These are phyloP conservation scores for Begonia loranthoides DNA, from an alignment of 306 rosid genomes.

Conservation along the genomic window DNA sequence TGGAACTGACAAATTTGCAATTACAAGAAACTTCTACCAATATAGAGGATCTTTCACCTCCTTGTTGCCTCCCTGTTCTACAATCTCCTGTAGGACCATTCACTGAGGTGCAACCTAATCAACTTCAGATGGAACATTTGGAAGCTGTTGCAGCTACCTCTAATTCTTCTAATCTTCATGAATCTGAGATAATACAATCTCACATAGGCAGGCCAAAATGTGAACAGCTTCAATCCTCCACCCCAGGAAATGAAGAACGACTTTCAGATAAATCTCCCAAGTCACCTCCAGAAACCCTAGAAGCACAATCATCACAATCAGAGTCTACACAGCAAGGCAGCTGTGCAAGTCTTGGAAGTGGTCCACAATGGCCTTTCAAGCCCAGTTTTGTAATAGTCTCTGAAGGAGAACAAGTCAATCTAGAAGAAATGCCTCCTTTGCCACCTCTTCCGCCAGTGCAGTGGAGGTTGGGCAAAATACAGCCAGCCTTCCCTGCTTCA, in stretches of 20 bases:
- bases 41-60: slow-evolving; percentile 16
- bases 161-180: slow-evolving; percentile 27
- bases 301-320: slow-evolving; percentile 18
- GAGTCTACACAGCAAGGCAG: slow-evolving; percentile 12
- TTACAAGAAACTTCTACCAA: slow-evolving; percentile 18
- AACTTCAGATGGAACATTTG: slow-evolving; percentile 7
- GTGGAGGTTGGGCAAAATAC: slow-evolving; percentile 76
- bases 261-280: slow-evolving; percentile 17
- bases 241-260: slow-evolving; percentile 20
- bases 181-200: slow-evolving; percentile 16
- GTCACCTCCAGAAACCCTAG: slow-evolving; percentile 20
- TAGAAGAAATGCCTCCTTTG: slow-evolving; percentile 74
- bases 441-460: slow-evolving; percentile 98
- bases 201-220: neutral
- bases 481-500: slow-evolving; percentile 23
- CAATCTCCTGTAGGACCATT: slow-evolving; percentile 20
- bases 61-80: slow-evolving; percentile 19
- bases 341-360: slow-evolving; percentile 13
- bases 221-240: slow-evolving; percentile 16
- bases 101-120: slow-evolving; percentile 26
- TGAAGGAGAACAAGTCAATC: slow-evolving; percentile 25
- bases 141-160: slow-evolving; percentile 14
- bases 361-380: slow-evolving; percentile 24
- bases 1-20: slow-evolving; percentile 16
- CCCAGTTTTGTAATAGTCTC: slow-evolving; percentile 23